A percentile compares a stretch with the other conserved stretches of the same genome.
Conservation (phyloP, 2,329 filamentous ascomycete genomes). For the Aureobasidium melanogenum region DNA sequence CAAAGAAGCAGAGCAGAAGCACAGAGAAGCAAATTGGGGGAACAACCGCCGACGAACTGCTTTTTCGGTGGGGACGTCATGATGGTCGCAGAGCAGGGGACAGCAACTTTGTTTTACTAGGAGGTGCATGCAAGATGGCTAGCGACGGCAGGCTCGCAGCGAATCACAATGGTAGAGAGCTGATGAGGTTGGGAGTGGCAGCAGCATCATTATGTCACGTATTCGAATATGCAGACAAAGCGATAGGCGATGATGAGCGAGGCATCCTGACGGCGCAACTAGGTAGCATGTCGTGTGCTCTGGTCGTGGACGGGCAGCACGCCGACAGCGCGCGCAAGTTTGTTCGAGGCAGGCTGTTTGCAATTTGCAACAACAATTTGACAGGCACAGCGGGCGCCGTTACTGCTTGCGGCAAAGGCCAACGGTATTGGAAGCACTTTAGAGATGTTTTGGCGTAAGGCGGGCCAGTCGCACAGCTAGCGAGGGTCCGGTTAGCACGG, state of each 20-base stretch:
- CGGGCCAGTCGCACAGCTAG: conserved; percentile 9
- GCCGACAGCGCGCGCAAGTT: neutral
- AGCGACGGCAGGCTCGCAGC: neutral
- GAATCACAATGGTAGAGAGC: neutral
- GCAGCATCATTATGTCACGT: conserved; percentile 10
- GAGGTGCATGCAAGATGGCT: conserved; percentile 1
- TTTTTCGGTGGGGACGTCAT: conserved; percentile 11
- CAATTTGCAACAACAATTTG: conserved; percentile 12
- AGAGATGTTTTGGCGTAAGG: neutral
- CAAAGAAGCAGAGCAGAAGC: neutral
- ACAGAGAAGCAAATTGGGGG: conserved; percentile 1
- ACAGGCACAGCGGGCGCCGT: conserved; percentile 2
- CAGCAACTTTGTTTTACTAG: conserved; percentile 9
- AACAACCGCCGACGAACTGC: conserved; percentile 10
- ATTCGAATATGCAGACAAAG: conserved; percentile 6
- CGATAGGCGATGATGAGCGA: neutral
- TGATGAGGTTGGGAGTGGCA: neutral
- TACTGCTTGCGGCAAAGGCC: neutral
- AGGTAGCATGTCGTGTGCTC: conserved; percentile 4
- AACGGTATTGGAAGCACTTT: neutral
- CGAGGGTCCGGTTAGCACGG: conserved; percentile 12
- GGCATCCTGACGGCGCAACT: neutral
- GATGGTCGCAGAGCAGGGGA: conserved; percentile 8
- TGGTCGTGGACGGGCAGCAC: neutral
- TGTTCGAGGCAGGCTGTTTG: neutral